These are phyloP conservation scores for Cyberlindnera mississippiensis DNA, from an alignment of 805 yeast species.

Conservation along the genomic window DNA sequence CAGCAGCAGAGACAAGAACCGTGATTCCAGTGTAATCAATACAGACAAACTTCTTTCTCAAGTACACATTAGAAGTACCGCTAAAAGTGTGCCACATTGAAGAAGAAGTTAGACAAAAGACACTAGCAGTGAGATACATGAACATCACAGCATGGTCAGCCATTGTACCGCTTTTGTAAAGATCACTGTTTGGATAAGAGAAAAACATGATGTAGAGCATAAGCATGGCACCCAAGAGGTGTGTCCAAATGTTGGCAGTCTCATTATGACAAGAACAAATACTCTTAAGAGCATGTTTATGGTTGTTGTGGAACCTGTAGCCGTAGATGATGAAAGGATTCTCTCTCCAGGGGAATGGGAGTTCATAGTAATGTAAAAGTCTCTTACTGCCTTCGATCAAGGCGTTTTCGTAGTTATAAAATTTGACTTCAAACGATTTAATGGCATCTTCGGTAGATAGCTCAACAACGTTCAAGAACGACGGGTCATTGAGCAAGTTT, in stretches of 20 bases:
- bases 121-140: conserved; percentile 64
- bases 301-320: conserved; percentile 73
- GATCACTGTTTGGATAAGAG: conserved; percentile 61
- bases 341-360: conserved; percentile 92
- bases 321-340: conserved; percentile 82
- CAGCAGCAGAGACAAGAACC: conserved; percentile 81
- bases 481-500: conserved; percentile 14
- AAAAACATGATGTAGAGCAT: conserved; percentile 51
- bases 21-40: conserved; percentile 95
- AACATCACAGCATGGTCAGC: conserved; percentile 51
- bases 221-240: conserved; percentile 62
- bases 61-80: conserved; percentile 58
- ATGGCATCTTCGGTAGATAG: conserved; percentile 20
- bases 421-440: conserved; percentile 30
- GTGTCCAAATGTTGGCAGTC: conserved; percentile 92
- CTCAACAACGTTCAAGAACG: conserved; percentile 10
- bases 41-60: conserved; percentile 80
- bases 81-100: conserved; percentile 90
- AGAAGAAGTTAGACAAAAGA: conserved; percentile 75
- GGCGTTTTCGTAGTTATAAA: conserved; percentile 47
- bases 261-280: conserved; percentile 75
- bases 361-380: conserved; percentile 73
- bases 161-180: conserved; percentile 38
- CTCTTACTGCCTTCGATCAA: conserved; percentile 37
- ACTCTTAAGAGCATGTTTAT: conserved; percentile 54